Evolutionary conservation across 495 filamentous ascomycete genomes (phyloP), one percentile per base, ranked within the genome.

Genomic region (Neurospora sp.): DNA sequence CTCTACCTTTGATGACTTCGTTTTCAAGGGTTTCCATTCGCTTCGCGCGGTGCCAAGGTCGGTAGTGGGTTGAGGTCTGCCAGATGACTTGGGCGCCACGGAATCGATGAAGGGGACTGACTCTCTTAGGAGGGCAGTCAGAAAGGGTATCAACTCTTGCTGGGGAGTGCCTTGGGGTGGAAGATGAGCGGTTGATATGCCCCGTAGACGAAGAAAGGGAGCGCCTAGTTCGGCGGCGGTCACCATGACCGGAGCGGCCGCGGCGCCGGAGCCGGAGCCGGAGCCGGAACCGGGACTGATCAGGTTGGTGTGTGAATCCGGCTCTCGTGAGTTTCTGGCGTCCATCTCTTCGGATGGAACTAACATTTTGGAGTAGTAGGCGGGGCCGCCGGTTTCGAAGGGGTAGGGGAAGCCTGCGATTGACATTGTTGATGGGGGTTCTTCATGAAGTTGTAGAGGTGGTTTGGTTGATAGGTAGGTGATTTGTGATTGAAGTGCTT

Each of bases 91-190:
- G 1, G 85, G 81, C 22, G 83, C 78, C 68, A 82, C 79, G 35
- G 81, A 78, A 76, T 85, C 83, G 74, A 90, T 82, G 75, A 91
- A 88, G 9, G 84, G 82, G 6, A 87, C 78, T 66, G 89, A 86
- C 82, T 92, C 89, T 41, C 78, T 73, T 10, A 92, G 82, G 31
- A 86, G 81, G 11, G 81, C 73, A 11, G 69, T 72, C 53, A 87
- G 75, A 71, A 87, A 79, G 0, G 82, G 79, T 39, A 75, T 76
- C 2, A 87, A 35, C 31, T 35, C 31, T 35, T 35, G 31, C 31
- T 35, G 31, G 31, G 4, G 31, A 35, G 31, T 35, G 31, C 31
- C 31, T 35, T 35, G 31, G 31, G 31, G 31, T 35, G 85, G 85
- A 2, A 86, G 83, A 40, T 85, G 80, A 22, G 76, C 70, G 3